Evolutionary conservation across 495 filamentous ascomycete genomes (phyloP).

Genomic region (Beverwykella pulmonaria): DNA sequence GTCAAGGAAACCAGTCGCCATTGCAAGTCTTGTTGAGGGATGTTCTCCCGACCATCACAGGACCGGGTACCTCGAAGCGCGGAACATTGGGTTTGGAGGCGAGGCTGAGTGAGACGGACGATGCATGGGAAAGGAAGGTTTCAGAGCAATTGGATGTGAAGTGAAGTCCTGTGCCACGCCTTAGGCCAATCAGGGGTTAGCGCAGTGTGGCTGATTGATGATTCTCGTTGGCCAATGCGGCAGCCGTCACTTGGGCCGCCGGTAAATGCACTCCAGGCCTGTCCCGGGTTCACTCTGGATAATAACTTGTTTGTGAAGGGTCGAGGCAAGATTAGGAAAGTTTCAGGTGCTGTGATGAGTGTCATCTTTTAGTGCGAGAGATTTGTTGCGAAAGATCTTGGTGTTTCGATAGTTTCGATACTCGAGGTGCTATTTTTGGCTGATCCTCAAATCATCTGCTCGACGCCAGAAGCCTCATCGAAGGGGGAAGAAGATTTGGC

Average conservation of each 20-base stretch:
- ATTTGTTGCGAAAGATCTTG: constrained; percentile 1
- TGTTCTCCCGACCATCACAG: background rate
- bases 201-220: constrained; percentile 15
- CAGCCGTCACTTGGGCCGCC: background rate
- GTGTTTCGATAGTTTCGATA: constrained; percentile 9
- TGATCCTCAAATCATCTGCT: background rate
- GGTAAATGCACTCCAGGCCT: background rate
- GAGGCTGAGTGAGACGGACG: constrained; percentile 19
- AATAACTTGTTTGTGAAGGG: background rate
- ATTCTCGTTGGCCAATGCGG: background rate
- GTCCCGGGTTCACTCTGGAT: background rate
- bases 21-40: background rate
- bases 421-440: constrained; percentile 7
- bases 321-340: background rate
- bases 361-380: background rate
- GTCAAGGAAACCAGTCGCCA: background rate
- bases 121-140: constrained; percentile 2
- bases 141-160: constrained; percentile 1
- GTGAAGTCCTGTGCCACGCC: constrained; percentile 14
- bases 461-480: background rate
- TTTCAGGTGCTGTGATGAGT: background rate
- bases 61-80: constrained; percentile 1
- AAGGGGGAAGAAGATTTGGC: background rate
- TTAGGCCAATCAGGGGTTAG: constrained; percentile 4
- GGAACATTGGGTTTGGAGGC: background rate